Conservation (phyloP, 2,329 filamentous ascomycete species). For the Sporothrix globosa region DNA sequence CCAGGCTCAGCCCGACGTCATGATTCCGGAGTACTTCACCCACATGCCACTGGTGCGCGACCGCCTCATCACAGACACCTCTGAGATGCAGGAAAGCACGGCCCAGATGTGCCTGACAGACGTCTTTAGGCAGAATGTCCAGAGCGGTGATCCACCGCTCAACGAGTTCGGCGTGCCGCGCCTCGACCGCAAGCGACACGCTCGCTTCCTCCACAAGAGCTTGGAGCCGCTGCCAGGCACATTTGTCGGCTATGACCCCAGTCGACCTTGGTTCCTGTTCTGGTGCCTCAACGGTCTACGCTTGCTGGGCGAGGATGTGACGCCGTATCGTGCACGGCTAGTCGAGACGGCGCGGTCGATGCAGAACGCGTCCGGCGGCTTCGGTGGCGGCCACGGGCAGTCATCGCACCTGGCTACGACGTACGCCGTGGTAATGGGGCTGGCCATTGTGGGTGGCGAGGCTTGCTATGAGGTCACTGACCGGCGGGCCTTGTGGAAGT, state of each 20-base stretch:
- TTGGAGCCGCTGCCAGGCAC: slow-evolving; percentile 66
- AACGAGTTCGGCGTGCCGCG: slow-evolving; percentile 75
- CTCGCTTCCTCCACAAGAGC: slow-evolving; percentile 63
- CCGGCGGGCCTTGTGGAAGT: slow-evolving; percentile 85
- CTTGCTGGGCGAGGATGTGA: slow-evolving; percentile 74
- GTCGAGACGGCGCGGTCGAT: slow-evolving; percentile 75
- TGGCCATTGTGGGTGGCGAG: slow-evolving; percentile 76
- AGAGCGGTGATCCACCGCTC: slow-evolving; percentile 51
- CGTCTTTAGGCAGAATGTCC: slow-evolving; percentile 58
- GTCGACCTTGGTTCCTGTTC: slow-evolving; percentile 91
- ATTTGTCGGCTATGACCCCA: slow-evolving; percentile 79
- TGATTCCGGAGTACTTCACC: slow-evolving; percentile 62
- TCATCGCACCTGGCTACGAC: slow-evolving; percentile 84
- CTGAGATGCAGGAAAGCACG: slow-evolving; percentile 68
- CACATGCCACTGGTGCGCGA: slow-evolving; percentile 66
- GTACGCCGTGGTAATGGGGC: slow-evolving; percentile 79
- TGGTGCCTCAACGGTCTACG: slow-evolving; percentile 81
- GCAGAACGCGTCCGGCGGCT: slow-evolving; percentile 83
- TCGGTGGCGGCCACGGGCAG: slow-evolving; percentile 92
- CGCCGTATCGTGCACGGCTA: slow-evolving; percentile 68
- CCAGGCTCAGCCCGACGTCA: slow-evolving; percentile 32
- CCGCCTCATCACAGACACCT: slow-evolving; percentile 67
- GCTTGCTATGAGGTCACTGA: slow-evolving; percentile 74
- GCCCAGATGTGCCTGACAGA: slow-evolving; percentile 70
- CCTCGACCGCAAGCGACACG: slow-evolving; percentile 67